A percentile compares a stretch with the other conserved stretches of the same genome.
Conservation (phyloP, 2,329 filamentous ascomycete species). For the Colletotrichum orbiculare region DNA sequence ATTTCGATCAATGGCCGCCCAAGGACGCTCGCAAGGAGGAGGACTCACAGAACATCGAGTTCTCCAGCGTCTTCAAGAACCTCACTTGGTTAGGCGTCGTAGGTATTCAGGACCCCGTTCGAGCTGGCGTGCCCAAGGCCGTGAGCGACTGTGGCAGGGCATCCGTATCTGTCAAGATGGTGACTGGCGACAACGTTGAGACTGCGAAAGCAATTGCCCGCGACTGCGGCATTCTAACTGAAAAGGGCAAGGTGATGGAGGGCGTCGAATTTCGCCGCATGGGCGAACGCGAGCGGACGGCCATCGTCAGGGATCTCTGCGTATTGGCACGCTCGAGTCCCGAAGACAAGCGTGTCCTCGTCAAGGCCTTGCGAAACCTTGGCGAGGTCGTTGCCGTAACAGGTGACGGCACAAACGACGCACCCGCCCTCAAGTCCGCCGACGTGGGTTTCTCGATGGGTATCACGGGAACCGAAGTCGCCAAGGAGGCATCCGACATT, state of each 20-base stretch:
- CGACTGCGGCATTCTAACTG: constrained; percentile 66
- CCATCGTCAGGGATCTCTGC: constrained; percentile 60
- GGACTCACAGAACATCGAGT: constrained; percentile 66
- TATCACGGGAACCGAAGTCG: constrained; percentile 72
- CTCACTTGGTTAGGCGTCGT: constrained; percentile 56
- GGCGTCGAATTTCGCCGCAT: constrained; percentile 68
- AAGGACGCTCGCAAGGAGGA: constrained; percentile 68
- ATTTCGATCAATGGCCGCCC: constrained; percentile 75
- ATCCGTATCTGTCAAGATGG: constrained; percentile 58
- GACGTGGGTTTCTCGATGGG: constrained; percentile 79
- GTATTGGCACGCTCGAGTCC: constrained; percentile 77
- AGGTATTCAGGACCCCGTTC: constrained; percentile 37
- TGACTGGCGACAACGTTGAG: constrained; percentile 57
- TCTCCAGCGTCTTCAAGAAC: constrained; percentile 51
- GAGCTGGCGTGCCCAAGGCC: constrained; percentile 36
- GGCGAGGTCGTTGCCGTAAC: constrained; percentile 76
- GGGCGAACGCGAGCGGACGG: constrained; percentile 59
- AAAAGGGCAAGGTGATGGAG: constrained; percentile 70
- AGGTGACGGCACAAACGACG: constrained; percentile 75
- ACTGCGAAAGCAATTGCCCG: constrained; percentile 61
- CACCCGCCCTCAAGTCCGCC: constrained; percentile 72
- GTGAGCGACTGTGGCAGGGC: constrained; percentile 33
- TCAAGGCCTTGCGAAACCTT: constrained; percentile 71
- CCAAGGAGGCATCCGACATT: constrained; percentile 71
- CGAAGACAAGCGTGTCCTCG: constrained; percentile 75